Evolutionary conservation across 306 rosid species (phyloP), one percentile per base, ranked within the genome.

Genomic region (Heteromeles arbutifolia): DNA sequence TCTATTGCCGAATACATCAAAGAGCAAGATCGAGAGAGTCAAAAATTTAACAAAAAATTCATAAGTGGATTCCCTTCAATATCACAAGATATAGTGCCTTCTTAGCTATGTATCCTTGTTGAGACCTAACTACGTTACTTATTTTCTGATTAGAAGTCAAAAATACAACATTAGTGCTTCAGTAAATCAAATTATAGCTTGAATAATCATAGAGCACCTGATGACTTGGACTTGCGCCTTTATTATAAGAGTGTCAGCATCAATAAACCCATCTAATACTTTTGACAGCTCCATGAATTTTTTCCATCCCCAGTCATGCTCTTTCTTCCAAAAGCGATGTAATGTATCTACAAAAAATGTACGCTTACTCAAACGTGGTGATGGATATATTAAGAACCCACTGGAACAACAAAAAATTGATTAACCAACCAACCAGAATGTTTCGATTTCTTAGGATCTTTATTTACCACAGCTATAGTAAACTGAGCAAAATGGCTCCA

Each of bases 261-360:
- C 99, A 81, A 96, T 91, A 85, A 96, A 96, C 70, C 99, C 99
- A 66, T 96, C 99, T 73, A 86, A 80, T 72, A 96, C 98, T 90
- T 96, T 92, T 21, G 99, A 87, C 72, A 90, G 88, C 89, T 96
- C 99, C 99, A 92, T 96, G 78, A 96, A 96, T 81, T 96, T 96
- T 78, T 96, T 96, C 99, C 99, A 96, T 67, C 99, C 99, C 99
- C 99, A 96, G 81, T 96, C 99, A 77, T 96, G 99, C 83, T 96
- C 99, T 87, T 96, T 96, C 94, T 96, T 96, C 98, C 99, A 96
- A 82, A 96, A 96, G 32, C 99, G 96, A 83, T 96, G 99, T 76
- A 96, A 86, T 22, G 99, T 96, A 84, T 96, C 99, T 96, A 88
- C 78, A 79, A 82, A 84, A 26, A 67, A 26, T 72, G 76, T 72